These are phyloP conservation scores for Sporothrix variecibatus DNA, from an alignment of 2,329 filamentous ascomycete genomes.

Conservation along the genomic window DNA sequence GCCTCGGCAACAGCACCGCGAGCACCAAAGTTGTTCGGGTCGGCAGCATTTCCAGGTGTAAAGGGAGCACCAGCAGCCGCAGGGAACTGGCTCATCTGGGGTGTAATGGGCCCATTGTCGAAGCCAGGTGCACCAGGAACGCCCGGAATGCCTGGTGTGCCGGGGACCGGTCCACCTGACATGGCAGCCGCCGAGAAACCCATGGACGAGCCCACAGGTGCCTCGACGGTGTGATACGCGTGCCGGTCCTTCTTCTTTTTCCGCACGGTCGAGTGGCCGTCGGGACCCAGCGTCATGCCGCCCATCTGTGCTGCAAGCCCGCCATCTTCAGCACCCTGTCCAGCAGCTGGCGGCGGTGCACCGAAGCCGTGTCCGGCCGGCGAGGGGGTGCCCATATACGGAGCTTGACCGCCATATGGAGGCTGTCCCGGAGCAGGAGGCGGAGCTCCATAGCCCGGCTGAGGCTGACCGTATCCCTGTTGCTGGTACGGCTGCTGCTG, in stretches of 20 bases:
- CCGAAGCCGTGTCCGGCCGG: conserved; percentile 33
- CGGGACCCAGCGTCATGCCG: conserved; percentile 66
- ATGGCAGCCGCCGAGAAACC: conserved; percentile 63
- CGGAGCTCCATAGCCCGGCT: conserved; percentile 41
- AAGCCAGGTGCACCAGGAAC: conserved; percentile 49
- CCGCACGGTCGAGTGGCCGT: conserved; percentile 54
- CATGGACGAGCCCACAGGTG: conserved; percentile 66
- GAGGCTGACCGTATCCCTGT: conserved; percentile 1
- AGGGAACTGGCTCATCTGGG: conserved; percentile 61
- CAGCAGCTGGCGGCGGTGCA: conserved; percentile 36
- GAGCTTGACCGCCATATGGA: conserved; percentile 34
- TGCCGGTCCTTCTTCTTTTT: conserved; percentile 94
- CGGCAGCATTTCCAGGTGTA: conserved; percentile 45
- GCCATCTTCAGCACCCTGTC: conserved; percentile 45
- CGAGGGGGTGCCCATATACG: conserved; percentile 35
- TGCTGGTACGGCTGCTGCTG: conserved; percentile 33
- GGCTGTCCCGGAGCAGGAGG: conserved; percentile 41
- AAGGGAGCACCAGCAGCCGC: conserved; percentile 57
- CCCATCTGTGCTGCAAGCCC: conserved; percentile 73
- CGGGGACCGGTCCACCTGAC: conserved; percentile 43
- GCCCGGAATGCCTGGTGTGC: conserved; percentile 38
- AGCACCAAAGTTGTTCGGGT: conserved; percentile 50
- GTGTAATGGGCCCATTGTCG: conserved; percentile 43
- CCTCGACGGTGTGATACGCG: conserved; percentile 84
- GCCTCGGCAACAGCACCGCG: conserved; percentile 37